phyloP scores from a whole-genome alignment of 2,329 filamentous ascomycete species.

The Blumeria hordei region DNA sequence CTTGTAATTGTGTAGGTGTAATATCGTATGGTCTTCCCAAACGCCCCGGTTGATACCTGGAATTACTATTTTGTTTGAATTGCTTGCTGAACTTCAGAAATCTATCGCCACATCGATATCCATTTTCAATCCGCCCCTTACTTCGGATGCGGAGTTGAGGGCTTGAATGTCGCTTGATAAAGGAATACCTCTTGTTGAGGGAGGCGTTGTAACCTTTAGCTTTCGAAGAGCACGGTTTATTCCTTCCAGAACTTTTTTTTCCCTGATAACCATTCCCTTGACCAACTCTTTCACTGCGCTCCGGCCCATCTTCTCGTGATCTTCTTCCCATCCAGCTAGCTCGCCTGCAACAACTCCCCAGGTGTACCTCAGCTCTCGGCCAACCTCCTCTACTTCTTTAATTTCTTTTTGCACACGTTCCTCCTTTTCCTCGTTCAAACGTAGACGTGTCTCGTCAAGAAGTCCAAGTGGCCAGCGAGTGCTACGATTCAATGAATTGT shows the following conservation, averaged over 20 bases:
- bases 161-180: no score
- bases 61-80: no score
- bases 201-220: conserved; percentile 6
- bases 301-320: conserved; percentile 55
- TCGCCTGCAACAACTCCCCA: conserved; percentile 84
- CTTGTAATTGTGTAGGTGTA: no score
- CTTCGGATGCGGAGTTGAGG: no score
- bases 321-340: conserved; percentile 80
- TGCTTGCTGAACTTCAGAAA: no score
- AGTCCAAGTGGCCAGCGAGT: conserved; percentile 61
- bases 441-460: conserved; percentile 67
- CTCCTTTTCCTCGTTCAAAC: conserved; percentile 63
- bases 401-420: conserved; percentile 49
- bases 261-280: conserved; percentile 51
- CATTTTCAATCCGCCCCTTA: no score
- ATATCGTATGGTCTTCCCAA: no score
- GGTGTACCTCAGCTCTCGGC: conserved; percentile 66
- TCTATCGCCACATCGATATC: no score
- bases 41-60: no score
- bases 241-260: conserved; percentile 55
- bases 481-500: conserved; percentile 46
- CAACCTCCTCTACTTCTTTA: conserved; percentile 47
- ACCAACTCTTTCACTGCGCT: conserved; percentile 56
- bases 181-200: not conserved
- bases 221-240: conserved; percentile 53